These are phyloP conservation scores for Phytopythium helicoides DNA, from an alignment of 352 stramenopile genomes.

Conservation along the genomic window DNA sequence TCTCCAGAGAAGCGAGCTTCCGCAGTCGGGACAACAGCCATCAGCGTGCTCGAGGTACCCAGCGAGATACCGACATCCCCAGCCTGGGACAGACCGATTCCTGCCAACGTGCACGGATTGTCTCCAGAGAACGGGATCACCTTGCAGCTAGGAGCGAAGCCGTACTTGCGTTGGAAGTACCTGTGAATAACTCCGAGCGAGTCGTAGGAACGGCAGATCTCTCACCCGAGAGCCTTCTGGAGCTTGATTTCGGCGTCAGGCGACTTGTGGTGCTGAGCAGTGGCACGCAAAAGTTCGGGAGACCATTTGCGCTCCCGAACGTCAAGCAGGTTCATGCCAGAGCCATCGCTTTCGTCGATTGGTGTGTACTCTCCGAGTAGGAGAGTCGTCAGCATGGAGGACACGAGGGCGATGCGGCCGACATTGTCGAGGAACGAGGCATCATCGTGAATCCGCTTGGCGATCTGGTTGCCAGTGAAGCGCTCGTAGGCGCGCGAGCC, in stretches of 20 bases:
- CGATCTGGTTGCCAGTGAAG: constrained; percentile 83
- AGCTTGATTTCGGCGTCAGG: constrained; percentile 20
- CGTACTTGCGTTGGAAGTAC: constrained; percentile 72
- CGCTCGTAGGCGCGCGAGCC: constrained; percentile 79
- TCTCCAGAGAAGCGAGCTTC: constrained; percentile 43
- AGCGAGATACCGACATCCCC: constrained; percentile 66
- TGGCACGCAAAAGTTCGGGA: constrained; percentile 37
- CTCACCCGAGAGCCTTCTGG: constrained; percentile 23
- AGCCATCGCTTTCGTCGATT: constrained; percentile 80
- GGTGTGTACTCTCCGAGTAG: constrained; percentile 57
- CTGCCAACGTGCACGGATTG: constrained; percentile 76
- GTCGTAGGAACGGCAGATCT: constrained; percentile 46
- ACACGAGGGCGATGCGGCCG: constrained; percentile 53
- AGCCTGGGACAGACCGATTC: constrained; percentile 49
- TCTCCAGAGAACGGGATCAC: constrained; percentile 81
- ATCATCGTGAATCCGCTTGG: constrained; percentile 50
- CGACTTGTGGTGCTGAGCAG: constrained; percentile 20
- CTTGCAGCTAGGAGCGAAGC: constrained; percentile 45
- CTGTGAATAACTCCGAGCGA: constrained; percentile 41
- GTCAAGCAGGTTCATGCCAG: constrained; percentile 85
- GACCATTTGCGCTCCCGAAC: constrained; percentile 59
- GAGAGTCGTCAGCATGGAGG: constrained; percentile 75
- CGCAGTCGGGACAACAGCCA: constrained; percentile 44
- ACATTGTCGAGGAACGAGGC: constrained; percentile 39
- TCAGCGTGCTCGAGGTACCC: constrained; percentile 62